Base-by-base conservation (phyloP, 1,139 yeast genomes). In the Suhomyces bribrorum region DNA sequence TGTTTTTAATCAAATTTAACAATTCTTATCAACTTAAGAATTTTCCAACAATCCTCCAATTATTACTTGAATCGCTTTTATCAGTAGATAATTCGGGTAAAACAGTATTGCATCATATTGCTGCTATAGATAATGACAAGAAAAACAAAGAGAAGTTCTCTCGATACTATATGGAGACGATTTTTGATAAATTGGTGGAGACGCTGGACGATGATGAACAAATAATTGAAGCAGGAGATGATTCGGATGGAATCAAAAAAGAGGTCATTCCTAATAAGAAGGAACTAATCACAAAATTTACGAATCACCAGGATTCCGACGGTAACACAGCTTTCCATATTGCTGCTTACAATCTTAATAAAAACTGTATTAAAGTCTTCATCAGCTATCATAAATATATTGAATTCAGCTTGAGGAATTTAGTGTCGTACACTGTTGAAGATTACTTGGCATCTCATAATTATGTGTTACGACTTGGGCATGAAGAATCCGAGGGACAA, bases 311-410 rank as follows among this genome's bases (percentile, higher is more conserved):
- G 51, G 97, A 92, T 58, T 62, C 69, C 20, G 81, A 83, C 49
- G 97, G 97, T 0, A 88, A 90, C 56, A 86, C 96, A 0, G 95
- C 96, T 0, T 69, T 89, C 40, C 96, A 90, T 53, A 75, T 90
- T 31, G 84, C 92, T 20, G 86, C 95, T 1, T 77, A 80, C 40
- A 79, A 84, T 53, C 77, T 84, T 31, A 87, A 92, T 38, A 79
- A 82, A 49, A 81, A 81, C 53, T 81, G 92, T 46, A 84, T 86
- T 51, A 81, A 83, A 47, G 81, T 85, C 1, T 69, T 92, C 36
- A 64, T 88, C 12, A 75, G 79, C 28, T 83, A 86, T 59, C 86
- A 84, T 48, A 92, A 90, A 11, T 75, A 79, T 43, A 76, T 86
- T 14, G 83, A 84, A 49, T 68, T 72, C 40, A 45, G 54, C 8